Base-by-base conservation (phyloP, 2,329 filamentous ascomycete species). In the Tolypocladium paradoxum region DNA sequence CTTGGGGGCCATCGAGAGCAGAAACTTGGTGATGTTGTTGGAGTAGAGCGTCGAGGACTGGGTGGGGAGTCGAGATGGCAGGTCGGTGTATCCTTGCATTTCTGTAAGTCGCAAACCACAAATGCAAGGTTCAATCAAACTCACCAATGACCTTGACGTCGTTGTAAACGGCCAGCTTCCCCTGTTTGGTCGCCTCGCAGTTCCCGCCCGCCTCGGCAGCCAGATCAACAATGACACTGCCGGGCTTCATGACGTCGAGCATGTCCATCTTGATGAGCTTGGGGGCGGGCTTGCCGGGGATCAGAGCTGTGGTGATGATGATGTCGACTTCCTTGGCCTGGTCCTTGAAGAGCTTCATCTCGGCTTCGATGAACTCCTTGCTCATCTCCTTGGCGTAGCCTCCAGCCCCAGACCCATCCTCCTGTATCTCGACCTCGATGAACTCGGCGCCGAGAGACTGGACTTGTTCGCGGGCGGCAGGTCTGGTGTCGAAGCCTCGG, bases 351-450 rank as follows among this genome's bases (percentile, higher is more conserved):
- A 96, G 77, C 67, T 88, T 91, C 89, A 95, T 95, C 68, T 96
- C 89, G 6, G 90, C 90, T 56, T 90, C 88, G 66, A 93, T 90
- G 63, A 95, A 96, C 60, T 92, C 90, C 63, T 92, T 90, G 52
- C 88, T 93, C 90, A 95, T 95, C 64, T 91, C 88, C 64, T 95
- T 95, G 51, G 88, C 89, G 63, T 96, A 96, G 18, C 90, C 90
- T 31, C 90, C 90, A 9, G 87, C 83, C 2, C 89, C 90, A 14
- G 86, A 83, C 2, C 90, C 90, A 55, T 93, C 89, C 69, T 96
- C 90, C 59, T 92, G 68, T 24, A 95, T 76, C 16, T 89, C 85
- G 24, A 95, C 90, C 68, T 95, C 88, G 60, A 95, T 81, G 62
- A 95, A 95, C 64, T 95, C 90, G 20, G 90, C 90, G 29, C 90